Evolutionary conservation across 1,284 basidiomycete genomes (phyloP).

Genomic region (Irpex sp.): DNA sequence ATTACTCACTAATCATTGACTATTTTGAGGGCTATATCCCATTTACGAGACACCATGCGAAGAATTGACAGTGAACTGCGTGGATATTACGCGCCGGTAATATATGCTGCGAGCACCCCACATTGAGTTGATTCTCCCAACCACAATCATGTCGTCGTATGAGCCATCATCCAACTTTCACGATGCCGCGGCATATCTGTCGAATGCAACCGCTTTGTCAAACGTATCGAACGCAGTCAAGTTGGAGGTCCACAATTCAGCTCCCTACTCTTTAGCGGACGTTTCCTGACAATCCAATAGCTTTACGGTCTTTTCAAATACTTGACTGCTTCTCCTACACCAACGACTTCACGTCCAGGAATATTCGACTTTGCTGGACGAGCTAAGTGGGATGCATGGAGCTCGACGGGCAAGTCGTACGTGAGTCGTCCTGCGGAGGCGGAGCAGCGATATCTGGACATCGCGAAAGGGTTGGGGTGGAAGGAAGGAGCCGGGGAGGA

Average conservation of each 20-base stretch:
- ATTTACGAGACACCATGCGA: not conserved
- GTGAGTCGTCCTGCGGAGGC: conserved; percentile 38
- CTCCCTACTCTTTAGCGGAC: conserved; percentile 9
- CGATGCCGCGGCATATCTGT: conserved; percentile 62
- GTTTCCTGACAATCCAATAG: conserved; percentile 37
- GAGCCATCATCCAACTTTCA: conserved; percentile 50
- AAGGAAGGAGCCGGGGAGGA: conserved; percentile 30
- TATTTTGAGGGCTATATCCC: not conserved
- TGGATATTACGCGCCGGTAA: not conserved
- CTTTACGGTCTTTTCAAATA: conserved; percentile 87
- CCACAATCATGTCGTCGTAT: conserved; percentile 22
- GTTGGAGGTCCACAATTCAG: conserved; percentile 61
- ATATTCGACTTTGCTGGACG: conserved; percentile 78
- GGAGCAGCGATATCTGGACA: conserved; percentile 63
- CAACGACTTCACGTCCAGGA: conserved; percentile 64
- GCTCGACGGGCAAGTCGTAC: conserved; percentile 47
- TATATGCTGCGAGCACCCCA: not conserved
- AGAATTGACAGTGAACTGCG: not conserved
- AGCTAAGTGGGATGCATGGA: conserved; percentile 91
- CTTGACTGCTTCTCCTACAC: conserved; percentile 54
- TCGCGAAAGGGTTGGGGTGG: conserved; percentile 74
- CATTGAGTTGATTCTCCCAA: conserved; percentile 3
- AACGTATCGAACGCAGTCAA: conserved; percentile 57
- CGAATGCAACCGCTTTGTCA: conserved; percentile 47
- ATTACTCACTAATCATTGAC: not conserved